Base-by-base conservation (phyloP, 2,329 filamentous ascomycete genomes). In the Clonostachys solani region DNA sequence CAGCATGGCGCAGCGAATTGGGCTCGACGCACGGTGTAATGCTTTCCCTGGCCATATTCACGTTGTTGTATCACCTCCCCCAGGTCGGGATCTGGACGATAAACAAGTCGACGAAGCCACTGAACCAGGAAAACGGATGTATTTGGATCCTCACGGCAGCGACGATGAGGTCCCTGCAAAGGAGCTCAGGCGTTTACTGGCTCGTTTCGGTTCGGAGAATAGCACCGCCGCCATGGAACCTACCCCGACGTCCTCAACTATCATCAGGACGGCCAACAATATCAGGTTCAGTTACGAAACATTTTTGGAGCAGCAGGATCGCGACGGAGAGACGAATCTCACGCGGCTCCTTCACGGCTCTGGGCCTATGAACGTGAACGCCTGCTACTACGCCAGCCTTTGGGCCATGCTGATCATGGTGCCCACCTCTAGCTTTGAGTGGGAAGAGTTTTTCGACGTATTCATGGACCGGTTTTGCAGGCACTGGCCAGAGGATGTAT, bases 31-130 rank as follows among this genome's bases (percentile, higher is more conserved):
- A 1, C 81, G 83, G 34, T 90, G 88, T 46, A 92, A 88, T 55
- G 84, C 86, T 40, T 88, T 92, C 58, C 90, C 92, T 5, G 87
- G 83, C 53, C 91, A 96, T 60, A 89, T 96, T 13, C 86, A 95
- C 60, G 87, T 83, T 16, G 83, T 95, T 45, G 81, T 97, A 12
- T 74, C 80, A 44, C 78, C 87, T 6, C 75, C 78, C 0, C 61
- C 69, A 1, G 81, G 81, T 3, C 64, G 78, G 55, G 81, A 83
- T 33, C 66, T 91, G 44, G 80, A 90, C 59, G 81, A 70, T 17
- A 54, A 55, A 12, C 56, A 56, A 23, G 23, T 29, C 10, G 23
- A 10, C 23, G 23, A 49, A 68, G 7, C 56, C 63, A 8, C 56
- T 60, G 68, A 71, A 13, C 49, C 54, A 5, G 49, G 52, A 12